Conservation (phyloP, 441 rosid species). For the Omphalea diandra region DNA sequence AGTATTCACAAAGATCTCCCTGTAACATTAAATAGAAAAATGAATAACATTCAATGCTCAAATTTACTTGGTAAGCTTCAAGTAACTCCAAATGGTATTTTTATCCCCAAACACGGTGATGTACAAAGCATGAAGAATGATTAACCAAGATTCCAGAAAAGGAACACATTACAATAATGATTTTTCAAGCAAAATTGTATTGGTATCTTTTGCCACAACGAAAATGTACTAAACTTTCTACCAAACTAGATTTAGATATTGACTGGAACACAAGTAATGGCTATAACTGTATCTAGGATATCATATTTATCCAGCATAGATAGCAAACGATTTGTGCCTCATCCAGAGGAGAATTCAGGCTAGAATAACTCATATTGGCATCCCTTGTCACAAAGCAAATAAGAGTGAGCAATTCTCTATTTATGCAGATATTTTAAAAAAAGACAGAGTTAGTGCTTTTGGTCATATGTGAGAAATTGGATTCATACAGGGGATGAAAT, state of each 20-base stretch:
- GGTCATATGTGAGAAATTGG: background rate
- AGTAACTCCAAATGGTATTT: conserved; percentile 2
- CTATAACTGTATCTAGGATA: background rate
- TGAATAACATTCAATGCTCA: conserved; percentile 11
- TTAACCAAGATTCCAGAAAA: background rate
- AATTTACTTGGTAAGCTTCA: conserved; percentile 5
- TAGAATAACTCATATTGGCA: background rate
- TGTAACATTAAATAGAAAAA: conserved; percentile 30
- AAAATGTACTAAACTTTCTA: background rate
- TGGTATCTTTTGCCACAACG: background rate
- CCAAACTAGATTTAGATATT: background rate
- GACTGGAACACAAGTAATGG: no score
- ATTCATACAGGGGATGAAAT: background rate
- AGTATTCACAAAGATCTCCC: conserved; percentile 77
- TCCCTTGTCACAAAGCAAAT: background rate
- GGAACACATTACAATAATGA: background rate
- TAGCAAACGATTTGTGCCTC: background rate
- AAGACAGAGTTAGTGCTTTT: background rate
- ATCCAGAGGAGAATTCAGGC: no score
- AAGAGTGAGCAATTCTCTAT: background rate
- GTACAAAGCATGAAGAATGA: background rate
- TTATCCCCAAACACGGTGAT: background rate
- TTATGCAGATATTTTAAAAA: background rate
- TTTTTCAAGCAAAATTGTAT: background rate
- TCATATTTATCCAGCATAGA: background rate